Conservation (phyloP, 306 rosid genomes). For the Rosa persica region DNA sequence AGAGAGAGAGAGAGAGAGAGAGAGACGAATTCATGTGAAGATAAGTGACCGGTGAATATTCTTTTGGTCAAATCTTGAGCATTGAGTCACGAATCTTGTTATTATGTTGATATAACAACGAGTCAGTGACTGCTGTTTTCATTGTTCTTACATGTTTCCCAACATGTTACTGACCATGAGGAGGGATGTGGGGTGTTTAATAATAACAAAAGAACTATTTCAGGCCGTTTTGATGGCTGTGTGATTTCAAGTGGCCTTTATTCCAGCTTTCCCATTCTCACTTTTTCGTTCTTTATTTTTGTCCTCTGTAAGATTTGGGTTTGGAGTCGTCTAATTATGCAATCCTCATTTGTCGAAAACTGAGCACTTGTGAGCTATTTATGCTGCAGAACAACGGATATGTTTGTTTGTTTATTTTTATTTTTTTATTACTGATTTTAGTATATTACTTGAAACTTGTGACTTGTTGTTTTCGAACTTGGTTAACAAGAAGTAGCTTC, state of each 20-base stretch:
- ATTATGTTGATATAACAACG: not conserved
- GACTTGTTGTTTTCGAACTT: not conserved
- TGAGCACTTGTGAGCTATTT: not conserved
- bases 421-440: not conserved
- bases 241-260: not conserved
- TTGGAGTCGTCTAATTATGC: not conserved
- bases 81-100: no score
- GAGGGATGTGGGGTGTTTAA: constrained; percentile 1
- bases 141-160: not conserved
- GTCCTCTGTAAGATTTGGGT: not conserved
- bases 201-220: not conserved
- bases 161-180: not conserved
- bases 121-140: not conserved
- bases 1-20: not conserved
- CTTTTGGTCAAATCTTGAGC: not conserved
- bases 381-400: not conserved
- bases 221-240: not conserved
- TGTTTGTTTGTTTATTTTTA: not conserved
- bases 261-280: not conserved
- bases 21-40: not conserved
- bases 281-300: not conserved
- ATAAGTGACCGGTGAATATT: not conserved
- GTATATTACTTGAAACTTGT: not conserved
- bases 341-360: not conserved
- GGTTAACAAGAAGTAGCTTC: not conserved